Conservation (phyloP, 1,139 yeast species). For the Nakaseomyces sp. region DNA sequence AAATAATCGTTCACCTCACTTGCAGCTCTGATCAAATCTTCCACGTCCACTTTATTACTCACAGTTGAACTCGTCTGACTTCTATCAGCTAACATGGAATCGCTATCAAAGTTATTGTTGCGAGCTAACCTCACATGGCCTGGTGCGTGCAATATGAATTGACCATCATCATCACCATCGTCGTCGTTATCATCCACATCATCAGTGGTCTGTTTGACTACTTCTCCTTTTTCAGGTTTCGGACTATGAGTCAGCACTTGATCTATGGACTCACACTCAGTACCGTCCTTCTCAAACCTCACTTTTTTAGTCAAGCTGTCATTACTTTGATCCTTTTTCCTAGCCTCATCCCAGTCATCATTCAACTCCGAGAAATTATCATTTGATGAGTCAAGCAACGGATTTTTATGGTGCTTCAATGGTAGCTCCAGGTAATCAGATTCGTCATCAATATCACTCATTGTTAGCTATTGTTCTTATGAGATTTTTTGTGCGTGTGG, state of each 20-base stretch:
- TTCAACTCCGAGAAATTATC: constrained; percentile 22
- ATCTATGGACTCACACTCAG: not conserved
- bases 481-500: too few species aligned
- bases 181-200: not conserved
- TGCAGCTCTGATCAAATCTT: constrained; percentile 27
- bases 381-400: not conserved
- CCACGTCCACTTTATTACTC: constrained; percentile 20
- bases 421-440: constrained; percentile 23
- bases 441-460: constrained; percentile 12
- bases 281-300: constrained; percentile 14
- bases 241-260: not conserved
- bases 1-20: constrained; percentile 24
- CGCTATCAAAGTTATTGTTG: constrained; percentile 4
- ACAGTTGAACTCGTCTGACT: constrained; percentile 10
- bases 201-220: not conserved
- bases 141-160: constrained; percentile 2
- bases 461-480: constrained; percentile 7
- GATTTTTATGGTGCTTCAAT: constrained; percentile 11
- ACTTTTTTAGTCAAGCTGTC: constrained; percentile 14
- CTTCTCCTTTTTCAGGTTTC: not conserved
- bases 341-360: constrained; percentile 10
- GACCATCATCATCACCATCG: not conserved
- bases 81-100: not conserved
- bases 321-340: not conserved
- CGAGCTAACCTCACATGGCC: constrained; percentile 1